phyloP scores from a whole-genome alignment of 306 rosid species.

The Morella rubra region DNA sequence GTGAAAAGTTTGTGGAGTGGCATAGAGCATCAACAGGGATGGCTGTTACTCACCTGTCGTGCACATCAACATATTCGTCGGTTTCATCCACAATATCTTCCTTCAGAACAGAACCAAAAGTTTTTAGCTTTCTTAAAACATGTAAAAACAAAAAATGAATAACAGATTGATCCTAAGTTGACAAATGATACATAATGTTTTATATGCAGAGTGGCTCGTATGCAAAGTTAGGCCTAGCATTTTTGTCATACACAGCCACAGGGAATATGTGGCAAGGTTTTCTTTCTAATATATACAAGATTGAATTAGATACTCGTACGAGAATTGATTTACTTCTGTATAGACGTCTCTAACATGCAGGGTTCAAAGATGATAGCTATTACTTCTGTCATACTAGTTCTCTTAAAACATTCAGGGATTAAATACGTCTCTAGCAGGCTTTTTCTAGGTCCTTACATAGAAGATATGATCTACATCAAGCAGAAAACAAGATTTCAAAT shows the following conservation, averaged over 20 bases:
- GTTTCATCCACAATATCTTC: slow-evolving; percentile 84
- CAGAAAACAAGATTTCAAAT: background rate
- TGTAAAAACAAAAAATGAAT: background rate
- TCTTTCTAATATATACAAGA: no score
- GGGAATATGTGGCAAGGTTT: no score
- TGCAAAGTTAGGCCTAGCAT: background rate
- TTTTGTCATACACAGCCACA: no score
- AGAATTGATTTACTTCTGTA: no score
- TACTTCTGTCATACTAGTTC: no score
- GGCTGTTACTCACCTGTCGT: slow-evolving; percentile 54
- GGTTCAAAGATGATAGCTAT: no score
- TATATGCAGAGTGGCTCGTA: background rate
- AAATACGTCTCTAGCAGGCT: no score
- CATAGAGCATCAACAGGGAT: background rate
- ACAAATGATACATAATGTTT: background rate
- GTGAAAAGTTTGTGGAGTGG: background rate
- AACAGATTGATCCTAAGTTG: background rate
- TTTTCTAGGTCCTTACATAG: background rate
- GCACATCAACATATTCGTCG: slow-evolving; percentile 68
- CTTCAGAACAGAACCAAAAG: slow-evolving; percentile 29
- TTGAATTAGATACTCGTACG: no score
- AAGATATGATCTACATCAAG: background rate
- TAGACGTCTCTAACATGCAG: no score
- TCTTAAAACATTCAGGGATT: no score
- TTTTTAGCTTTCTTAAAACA: slow-evolving; percentile 11